Conservation (phyloP, 2,329 filamentous ascomycete species). For the Lomentospora prolificans region DNA sequence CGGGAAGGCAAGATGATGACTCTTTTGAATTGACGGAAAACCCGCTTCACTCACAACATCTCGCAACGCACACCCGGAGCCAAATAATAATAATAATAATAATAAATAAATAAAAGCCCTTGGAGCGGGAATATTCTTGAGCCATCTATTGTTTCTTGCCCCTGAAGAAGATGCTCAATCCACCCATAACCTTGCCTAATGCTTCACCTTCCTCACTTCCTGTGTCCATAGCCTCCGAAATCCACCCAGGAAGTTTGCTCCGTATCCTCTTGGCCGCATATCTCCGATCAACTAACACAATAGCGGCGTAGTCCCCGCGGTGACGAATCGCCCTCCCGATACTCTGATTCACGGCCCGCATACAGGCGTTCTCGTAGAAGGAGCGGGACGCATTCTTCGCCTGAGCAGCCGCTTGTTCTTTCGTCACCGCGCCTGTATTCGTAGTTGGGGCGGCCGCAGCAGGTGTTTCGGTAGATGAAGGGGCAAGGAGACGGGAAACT, state of each 20-base stretch:
- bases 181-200: constrained; percentile 4
- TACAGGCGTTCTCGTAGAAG: constrained; percentile 90
- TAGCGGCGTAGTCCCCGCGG: constrained; percentile 77
- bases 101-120: no score
- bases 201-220: neutral
- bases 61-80: no score
- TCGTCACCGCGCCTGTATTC: constrained; percentile 12
- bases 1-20: no score
- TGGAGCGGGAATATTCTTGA: no score
- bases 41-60: no score
- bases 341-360: constrained; percentile 95
- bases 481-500: constrained; percentile 22
- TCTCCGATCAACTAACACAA: constrained; percentile 72
- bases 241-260: constrained; percentile 81
- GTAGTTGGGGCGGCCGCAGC: neutral
- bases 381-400: constrained; percentile 56
- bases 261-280: constrained; percentile 67
- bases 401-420: constrained; percentile 17
- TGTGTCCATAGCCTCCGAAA: constrained; percentile 25
- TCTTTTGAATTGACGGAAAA: no score
- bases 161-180: constrained; percentile 4
- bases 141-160: no score
- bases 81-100: no score
- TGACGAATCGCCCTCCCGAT: constrained; percentile 90
- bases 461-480: constrained; percentile 3